Conservation (phyloP, 768 basidiomycete species). For the Phanerodontia chrysosporium region DNA sequence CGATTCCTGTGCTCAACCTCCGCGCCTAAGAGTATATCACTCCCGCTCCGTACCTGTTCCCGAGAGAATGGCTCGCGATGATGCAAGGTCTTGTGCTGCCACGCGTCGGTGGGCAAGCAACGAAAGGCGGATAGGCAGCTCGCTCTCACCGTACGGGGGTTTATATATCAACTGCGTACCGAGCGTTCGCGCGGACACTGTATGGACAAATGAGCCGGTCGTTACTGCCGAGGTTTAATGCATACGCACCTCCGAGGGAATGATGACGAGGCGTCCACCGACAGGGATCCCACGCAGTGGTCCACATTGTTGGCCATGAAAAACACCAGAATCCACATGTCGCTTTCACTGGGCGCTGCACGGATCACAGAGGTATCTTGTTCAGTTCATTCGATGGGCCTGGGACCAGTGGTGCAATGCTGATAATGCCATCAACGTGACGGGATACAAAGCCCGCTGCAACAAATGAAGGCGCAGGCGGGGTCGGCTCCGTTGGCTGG, state of each 20-base stretch:
- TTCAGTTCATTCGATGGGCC: no score
- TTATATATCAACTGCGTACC: background rate
- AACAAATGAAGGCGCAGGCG: background rate
- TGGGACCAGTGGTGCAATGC: no score
- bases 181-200: background rate
- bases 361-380: no score
- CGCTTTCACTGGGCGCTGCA: no score
- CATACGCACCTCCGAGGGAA: background rate
- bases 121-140: background rate
- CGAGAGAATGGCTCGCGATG: background rate
- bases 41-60: background rate
- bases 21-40: background rate
- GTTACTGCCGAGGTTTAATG: background rate
- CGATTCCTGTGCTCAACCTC: background rate
- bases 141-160: background rate
- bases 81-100: background rate
- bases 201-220: background rate
- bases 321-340: no score
- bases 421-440: no score
- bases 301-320: background rate
- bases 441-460: background rate
- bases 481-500: background rate
- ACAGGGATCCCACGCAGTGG: background rate
- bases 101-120: background rate
- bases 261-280: background rate